phyloP scores from a whole-genome alignment of 2,329 filamentous ascomycete genomes.

The Ceratocystis albifundus region DNA sequence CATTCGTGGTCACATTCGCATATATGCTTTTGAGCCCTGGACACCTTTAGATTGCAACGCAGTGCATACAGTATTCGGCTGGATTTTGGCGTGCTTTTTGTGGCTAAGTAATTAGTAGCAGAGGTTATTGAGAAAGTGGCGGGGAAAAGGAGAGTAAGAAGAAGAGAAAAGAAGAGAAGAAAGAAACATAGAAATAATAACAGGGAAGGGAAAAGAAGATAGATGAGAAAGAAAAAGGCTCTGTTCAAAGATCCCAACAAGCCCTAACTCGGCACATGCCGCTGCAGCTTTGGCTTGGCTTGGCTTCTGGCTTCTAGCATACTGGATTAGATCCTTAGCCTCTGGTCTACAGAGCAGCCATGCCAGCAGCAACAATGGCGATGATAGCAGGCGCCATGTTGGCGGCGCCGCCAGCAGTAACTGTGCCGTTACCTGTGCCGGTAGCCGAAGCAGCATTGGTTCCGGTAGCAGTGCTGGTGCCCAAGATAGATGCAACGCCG shows the following conservation, averaged over 20 bases:
- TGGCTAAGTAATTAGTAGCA: slow-evolving; percentile 6
- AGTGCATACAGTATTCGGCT: neutral
- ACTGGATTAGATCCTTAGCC: neutral
- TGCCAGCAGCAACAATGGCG: slow-evolving; percentile 12
- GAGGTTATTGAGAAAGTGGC: neutral
- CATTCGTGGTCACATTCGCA: neutral
- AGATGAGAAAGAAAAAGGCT: neutral
- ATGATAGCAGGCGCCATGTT: neutral
- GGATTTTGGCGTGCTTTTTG: neutral
- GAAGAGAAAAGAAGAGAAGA: neutral
- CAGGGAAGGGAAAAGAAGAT: neutral
- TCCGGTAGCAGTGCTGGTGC: slow-evolving; percentile 20
- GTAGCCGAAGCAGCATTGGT: slow-evolving; percentile 8
- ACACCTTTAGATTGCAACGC: neutral
- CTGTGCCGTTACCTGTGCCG: slow-evolving; percentile 21
- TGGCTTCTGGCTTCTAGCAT: neutral
- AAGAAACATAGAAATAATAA: neutral
- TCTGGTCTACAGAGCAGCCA: slow-evolving; percentile 9
- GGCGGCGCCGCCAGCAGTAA: slow-evolving; percentile 19
- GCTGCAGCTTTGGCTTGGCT: neutral
- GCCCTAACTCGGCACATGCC: neutral
- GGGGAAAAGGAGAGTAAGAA: neutral
- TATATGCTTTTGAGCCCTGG: neutral
- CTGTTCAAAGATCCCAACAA: neutral
- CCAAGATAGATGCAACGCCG: slow-evolving; percentile 14